Conservation (phyloP, 225 moss, liverwort and hornwort genomes). For the Bryum argenteum region DNA sequence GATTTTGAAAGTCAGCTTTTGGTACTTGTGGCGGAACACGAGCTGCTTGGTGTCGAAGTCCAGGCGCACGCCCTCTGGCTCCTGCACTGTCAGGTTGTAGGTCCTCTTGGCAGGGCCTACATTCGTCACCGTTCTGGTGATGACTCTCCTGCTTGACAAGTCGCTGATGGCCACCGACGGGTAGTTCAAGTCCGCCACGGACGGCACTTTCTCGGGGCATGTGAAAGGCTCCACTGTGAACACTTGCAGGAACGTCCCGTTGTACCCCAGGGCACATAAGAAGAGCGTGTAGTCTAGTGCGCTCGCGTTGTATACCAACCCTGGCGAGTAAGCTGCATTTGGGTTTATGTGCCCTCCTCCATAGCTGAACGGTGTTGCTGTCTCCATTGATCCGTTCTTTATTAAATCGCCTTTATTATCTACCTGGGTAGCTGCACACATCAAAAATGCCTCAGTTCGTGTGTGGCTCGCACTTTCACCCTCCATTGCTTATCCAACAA, state of each 20-base stretch:
- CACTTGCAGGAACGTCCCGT: conserved; percentile 20
- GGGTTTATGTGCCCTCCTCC: conserved; percentile 70
- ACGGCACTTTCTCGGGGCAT: conserved; percentile 42
- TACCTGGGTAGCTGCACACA: conserved; percentile 36
- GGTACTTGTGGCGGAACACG: conserved; percentile 29
- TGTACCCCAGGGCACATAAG: conserved; percentile 60
- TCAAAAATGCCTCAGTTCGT: too few relatives aligned
- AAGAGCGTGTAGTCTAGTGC: conserved; percentile 46
- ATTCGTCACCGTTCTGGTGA: conserved; percentile 57
- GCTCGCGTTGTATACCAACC: conserved; percentile 59
- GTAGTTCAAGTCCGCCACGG: conserved; percentile 60
- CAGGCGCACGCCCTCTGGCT: conserved; percentile 40
- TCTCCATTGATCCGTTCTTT: conserved; percentile 25
- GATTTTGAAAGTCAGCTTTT: conserved; percentile 46
- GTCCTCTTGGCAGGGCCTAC: conserved; percentile 47
- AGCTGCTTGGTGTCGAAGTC: conserved; percentile 37
- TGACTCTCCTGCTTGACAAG: conserved; percentile 26
- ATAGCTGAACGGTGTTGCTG: conserved; percentile 46
- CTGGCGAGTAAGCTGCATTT: conserved; percentile 50
- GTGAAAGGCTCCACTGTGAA: conserved; percentile 29
- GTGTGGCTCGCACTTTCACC: too few relatives aligned
- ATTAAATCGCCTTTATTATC: conserved; percentile 34
- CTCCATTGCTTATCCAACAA: too few relatives aligned
- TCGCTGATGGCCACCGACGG: conserved; percentile 56
- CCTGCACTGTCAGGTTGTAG: conserved; percentile 37